Evolutionary conservation across 1,139 yeast genomes (phyloP), one percentile per base, ranked within the genome.

Genomic region (Geotrichum klebahnii): DNA sequence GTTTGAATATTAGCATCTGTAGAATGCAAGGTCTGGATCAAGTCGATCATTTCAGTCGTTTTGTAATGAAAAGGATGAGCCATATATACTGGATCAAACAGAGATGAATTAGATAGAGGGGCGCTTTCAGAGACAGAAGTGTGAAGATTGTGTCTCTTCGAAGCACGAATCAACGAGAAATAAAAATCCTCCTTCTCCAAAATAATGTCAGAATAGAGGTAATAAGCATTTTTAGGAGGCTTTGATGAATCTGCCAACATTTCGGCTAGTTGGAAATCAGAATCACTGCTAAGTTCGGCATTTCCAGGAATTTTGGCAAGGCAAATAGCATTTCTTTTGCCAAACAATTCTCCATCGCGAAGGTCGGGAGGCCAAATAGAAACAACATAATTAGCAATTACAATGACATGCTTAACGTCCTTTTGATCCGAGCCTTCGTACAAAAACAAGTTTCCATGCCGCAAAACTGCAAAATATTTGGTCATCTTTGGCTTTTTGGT

Each of bases 161-260:
- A 79, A 1, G 94, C 92, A 52, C 82, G 72, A n/a, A 90, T 75
- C 51, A 90, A 71, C 1, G 87, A 81, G 67, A 88, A 88, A 65
- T 90, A 90, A 86, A 96, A 83, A 63, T 89, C 96, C 65, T 90
- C 98, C 62, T 92, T 90, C 43, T 84, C 90, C 47, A 76, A 76
- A 56, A 88, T 86, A 45, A 79, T 75, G 60, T 87, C 95, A 46
- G 84, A 79, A 64, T 88, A 87, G 1, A 90, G 67, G 67, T 77
- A 92, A 60, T 84, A 83, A 1, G 88, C 77, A 45, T 76, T 73
- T 20, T 79, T 78, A 0, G 86, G 81, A 1, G 76, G 69, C 1
- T 54, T 24, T 37, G 49, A 37, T 12, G 65, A 61, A 51, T 55
- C 54, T 14, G 59, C 39, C 17, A 64, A 53, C 32, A 51, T 47